Evolutionary conservation across 2,329 filamentous ascomycete species (phyloP).

Genomic region (Fusarium liriodendri): DNA sequence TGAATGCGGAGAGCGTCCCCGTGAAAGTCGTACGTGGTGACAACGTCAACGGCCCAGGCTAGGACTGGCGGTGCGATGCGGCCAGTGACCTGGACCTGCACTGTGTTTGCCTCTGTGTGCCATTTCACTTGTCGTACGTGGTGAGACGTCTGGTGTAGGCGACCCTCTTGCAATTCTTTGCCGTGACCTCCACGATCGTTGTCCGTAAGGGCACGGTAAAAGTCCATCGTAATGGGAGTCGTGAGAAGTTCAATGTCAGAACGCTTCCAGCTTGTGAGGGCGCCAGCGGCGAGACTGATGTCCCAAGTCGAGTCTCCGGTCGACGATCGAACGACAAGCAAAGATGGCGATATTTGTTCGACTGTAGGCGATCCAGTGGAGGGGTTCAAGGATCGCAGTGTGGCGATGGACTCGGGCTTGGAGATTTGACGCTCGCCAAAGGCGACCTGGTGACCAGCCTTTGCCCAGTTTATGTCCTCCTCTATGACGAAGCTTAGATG

Average conservation of each 20-base stretch:
- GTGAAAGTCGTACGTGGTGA: constrained; percentile 66
- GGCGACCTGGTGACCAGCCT: constrained; percentile 62
- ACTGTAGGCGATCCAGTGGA: constrained; percentile 36
- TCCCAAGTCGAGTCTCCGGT: constrained; percentile 54
- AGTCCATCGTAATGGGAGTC: constrained; percentile 59
- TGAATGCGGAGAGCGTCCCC: constrained; percentile 59
- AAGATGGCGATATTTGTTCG: constrained; percentile 15
- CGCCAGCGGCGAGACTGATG: constrained; percentile 57
- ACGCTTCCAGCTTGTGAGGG: constrained; percentile 56
- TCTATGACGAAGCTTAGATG: constrained; percentile 59
- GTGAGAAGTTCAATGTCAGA: constrained; percentile 55
- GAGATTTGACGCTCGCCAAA: constrained; percentile 60
- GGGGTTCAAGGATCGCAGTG: constrained; percentile 17
- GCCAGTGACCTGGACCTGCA: constrained; percentile 59
- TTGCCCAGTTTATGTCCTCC: constrained; percentile 61
- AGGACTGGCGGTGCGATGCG: constrained; percentile 72
- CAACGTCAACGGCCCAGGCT: constrained; percentile 67
- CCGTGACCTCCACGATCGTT: constrained; percentile 68
- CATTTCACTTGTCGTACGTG: constrained; percentile 53
- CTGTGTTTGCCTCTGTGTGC: constrained; percentile 46
- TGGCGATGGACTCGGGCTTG: constrained; percentile 45
- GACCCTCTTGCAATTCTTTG: constrained; percentile 64
- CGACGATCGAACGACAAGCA: constrained; percentile 50
- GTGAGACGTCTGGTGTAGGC: constrained; percentile 58
- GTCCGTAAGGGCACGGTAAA: constrained; percentile 75